A percentile compares a stretch with the other conserved stretches of the same genome.
Evolutionary conservation across 257 asterid genomes (phyloP).

Genomic region (Nicotiana benthamiana): DNA sequence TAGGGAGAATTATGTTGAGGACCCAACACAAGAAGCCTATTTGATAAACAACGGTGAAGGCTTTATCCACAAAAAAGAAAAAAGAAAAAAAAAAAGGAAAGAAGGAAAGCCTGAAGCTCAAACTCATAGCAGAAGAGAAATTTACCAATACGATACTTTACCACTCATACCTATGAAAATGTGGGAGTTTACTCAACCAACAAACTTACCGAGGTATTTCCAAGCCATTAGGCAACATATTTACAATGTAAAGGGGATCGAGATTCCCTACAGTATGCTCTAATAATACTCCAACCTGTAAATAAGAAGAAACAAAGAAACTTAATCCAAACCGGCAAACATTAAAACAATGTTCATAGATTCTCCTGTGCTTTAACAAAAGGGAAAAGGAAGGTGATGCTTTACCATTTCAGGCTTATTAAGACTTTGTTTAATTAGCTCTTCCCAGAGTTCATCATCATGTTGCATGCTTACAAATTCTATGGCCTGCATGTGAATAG

Average conservation of each 20-base stretch:
- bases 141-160: background rate
- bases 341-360: background rate
- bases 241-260: constrained; percentile 90
- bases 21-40: too few relatives aligned
- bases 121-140: background rate
- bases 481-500: constrained; percentile 56
- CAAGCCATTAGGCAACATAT: constrained; percentile 89
- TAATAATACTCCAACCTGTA: constrained; percentile 83
- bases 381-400: constrained; percentile 2
- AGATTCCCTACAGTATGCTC: constrained; percentile 99
- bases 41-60: too few relatives aligned
- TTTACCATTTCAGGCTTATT: constrained; percentile 97
- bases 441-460: constrained; percentile 99
- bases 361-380: background rate
- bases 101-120: background rate
- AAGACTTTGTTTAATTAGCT: constrained; percentile 78
- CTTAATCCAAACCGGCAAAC: constrained; percentile 1
- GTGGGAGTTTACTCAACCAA: background rate
- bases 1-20: too few relatives aligned
- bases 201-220: constrained; percentile 86
- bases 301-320: constrained; percentile 1
- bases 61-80: too few relatives aligned
- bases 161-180: background rate
- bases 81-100: too few relatives aligned
- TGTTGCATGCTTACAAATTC: constrained; percentile 94